A percentile compares a stretch with the other conserved stretches of the same genome.
phyloP scores from a whole-genome alignment of 2,329 filamentous ascomycete genomes.

The Trichoderma brevicompactum region DNA sequence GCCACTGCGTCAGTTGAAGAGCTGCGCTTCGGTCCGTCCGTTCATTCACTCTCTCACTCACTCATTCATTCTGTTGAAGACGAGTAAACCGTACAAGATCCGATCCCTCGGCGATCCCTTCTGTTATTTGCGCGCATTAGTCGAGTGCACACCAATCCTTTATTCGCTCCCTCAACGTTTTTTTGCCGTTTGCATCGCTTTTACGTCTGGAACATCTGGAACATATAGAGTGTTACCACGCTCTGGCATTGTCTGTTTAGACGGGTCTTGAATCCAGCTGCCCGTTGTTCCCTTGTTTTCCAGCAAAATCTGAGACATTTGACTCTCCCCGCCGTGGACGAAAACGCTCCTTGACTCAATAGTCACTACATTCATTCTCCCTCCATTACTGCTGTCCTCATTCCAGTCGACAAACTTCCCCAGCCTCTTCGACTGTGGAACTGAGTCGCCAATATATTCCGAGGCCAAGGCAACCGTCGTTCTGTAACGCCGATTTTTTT shows the following conservation, averaged over 20 bases:
- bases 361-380: slow-evolving; percentile 37
- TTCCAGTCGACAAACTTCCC: slow-evolving; percentile 37
- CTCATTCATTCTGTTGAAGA: slow-evolving; percentile 21
- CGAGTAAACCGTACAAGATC: background rate
- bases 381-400: slow-evolving; percentile 35
- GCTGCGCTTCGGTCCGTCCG: slow-evolving; percentile 29
- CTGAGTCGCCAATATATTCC: slow-evolving; percentile 26
- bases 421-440: slow-evolving; percentile 25
- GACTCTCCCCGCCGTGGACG: slow-evolving; percentile 31
- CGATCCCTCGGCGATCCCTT: slow-evolving; percentile 13
- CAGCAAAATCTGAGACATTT: slow-evolving; percentile 35
- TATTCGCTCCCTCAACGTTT: slow-evolving; percentile 31
- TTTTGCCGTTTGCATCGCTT: slow-evolving; percentile 16
- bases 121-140: slow-evolving; percentile 6
- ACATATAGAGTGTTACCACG: background rate
- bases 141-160: slow-evolving; percentile 23
- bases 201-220: background rate
- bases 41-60: slow-evolving; percentile 20
- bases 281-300: slow-evolving; percentile 29
- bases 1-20: slow-evolving; percentile 17
- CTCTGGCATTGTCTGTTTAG: slow-evolving; percentile 12
- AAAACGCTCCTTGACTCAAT: slow-evolving; percentile 35
- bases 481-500: slow-evolving; percentile 5
- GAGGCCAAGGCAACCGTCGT: slow-evolving; percentile 28
- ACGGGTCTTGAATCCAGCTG: slow-evolving; percentile 38